These are phyloP conservation scores for Plasmopara muralis DNA, from an alignment of 352 stramenopile genomes.

Conservation along the genomic window DNA sequence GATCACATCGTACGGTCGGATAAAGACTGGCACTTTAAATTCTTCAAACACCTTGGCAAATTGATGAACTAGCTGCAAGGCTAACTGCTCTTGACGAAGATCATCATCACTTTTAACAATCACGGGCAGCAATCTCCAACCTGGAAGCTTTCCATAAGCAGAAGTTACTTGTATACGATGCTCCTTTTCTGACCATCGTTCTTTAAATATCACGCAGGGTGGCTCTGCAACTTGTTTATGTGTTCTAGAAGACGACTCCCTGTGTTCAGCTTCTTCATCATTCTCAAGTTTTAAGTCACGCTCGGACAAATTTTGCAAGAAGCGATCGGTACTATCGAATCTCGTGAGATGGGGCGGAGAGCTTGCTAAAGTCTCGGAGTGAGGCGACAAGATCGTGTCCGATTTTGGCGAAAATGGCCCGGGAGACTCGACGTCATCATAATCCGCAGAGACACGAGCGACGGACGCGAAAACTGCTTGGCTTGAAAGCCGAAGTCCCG, in stretches of 20 bases:
- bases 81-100: conserved; percentile 95
- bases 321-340: conserved; percentile 76
- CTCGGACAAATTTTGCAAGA: conserved; percentile 58
- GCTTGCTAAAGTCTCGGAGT: conserved; percentile 47
- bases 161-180: conserved; percentile 84
- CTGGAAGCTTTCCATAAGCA: conserved; percentile 70
- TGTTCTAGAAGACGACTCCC: conserved; percentile 15
- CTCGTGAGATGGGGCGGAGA: conserved; percentile 49
- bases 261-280: conserved; percentile 35
- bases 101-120: conserved; percentile 99
- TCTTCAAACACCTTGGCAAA: conserved; percentile 94
- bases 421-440: conserved; percentile 21
- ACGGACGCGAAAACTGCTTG: conserved; percentile 13
- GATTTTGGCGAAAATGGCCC: conserved; percentile 56
- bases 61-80: conserved; percentile 94
- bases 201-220: conserved; percentile 87
- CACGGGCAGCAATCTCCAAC: conserved; percentile 89
- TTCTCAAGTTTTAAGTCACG: conserved; percentile 67
- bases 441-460: conserved; percentile 13
- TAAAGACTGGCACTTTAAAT: conserved; percentile 90
- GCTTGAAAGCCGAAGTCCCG: conserved; percentile 8
- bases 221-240: conserved; percentile 26
- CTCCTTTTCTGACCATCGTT: conserved; percentile 93
- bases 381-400: conserved; percentile 44
- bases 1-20: conserved; percentile 96